These are phyloP conservation scores for Arabis alpina DNA, from an alignment of 345 rosid species.

Conservation along the genomic window DNA sequence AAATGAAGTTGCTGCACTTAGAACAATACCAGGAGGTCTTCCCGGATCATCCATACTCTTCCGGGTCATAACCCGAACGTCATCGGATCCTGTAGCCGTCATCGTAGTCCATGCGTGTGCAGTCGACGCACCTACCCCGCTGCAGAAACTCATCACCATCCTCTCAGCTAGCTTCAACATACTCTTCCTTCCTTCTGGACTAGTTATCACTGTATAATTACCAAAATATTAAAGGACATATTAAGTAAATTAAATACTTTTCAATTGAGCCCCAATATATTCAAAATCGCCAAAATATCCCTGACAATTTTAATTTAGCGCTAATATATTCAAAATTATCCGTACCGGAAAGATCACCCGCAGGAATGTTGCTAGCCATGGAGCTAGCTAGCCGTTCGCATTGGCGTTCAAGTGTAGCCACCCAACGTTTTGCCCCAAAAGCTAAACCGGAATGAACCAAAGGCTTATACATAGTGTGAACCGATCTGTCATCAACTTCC, in stretches of 20 bases:
- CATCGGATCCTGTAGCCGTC: constrained; percentile 80
- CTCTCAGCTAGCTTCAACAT: constrained; percentile 94
- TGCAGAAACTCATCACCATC: constrained; percentile 92
- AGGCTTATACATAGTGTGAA: constrained; percentile 64
- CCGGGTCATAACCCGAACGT: constrained; percentile 94
- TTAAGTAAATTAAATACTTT: neutral
- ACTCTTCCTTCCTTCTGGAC: constrained; percentile 90
- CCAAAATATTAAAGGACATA: constrained; percentile 12
- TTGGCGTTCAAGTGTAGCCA: constrained; percentile 80
- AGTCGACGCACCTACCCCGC: constrained; percentile 92
- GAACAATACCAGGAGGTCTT: constrained; percentile 97
- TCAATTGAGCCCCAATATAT: neutral
- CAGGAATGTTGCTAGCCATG: constrained; percentile 85
- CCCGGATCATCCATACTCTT: constrained; percentile 98
- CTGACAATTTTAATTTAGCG: neutral
- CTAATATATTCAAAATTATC: neutral
- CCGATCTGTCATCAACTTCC: constrained; percentile 83
- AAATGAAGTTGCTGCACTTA: constrained; percentile 94
- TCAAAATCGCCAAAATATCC: neutral
- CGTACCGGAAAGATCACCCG: constrained; percentile 76
- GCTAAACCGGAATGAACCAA: constrained; percentile 74
- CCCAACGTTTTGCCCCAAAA: constrained; percentile 97
- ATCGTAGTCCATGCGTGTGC: constrained; percentile 95
- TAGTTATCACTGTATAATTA: constrained; percentile 63
- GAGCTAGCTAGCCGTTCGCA: constrained; percentile 93